Evolutionary conservation across 2,329 filamentous ascomycete species (phyloP).

Genomic region (Claviceps sp.): DNA sequence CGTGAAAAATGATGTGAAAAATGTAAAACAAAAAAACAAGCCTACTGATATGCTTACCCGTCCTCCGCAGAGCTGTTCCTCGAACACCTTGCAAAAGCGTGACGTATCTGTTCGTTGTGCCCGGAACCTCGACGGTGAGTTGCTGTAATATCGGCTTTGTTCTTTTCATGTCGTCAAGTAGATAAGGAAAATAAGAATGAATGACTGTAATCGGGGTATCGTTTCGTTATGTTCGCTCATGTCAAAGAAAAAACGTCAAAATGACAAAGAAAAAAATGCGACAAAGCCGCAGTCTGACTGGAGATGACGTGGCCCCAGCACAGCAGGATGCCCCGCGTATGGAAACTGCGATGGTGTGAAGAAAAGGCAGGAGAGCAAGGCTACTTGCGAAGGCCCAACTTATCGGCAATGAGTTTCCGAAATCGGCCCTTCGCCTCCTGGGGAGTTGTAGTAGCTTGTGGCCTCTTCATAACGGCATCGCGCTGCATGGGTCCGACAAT

Average conservation of each 20-base stretch:
- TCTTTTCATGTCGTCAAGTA: neutral
- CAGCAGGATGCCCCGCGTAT: too few relatives aligned
- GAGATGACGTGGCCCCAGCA: too few relatives aligned
- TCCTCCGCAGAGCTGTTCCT: too few relatives aligned
- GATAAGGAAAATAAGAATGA: neutral
- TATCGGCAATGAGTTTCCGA: constrained; percentile 34
- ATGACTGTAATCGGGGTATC: neutral
- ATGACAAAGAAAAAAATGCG: neutral
- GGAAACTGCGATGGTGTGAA: too few relatives aligned
- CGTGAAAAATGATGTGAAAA: too few relatives aligned
- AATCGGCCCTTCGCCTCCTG: constrained; percentile 34
- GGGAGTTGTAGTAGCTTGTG: constrained; percentile 15
- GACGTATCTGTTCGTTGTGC: too few relatives aligned
- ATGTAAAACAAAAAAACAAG: too few relatives aligned
- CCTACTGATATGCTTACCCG: too few relatives aligned
- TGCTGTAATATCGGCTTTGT: too few relatives aligned
- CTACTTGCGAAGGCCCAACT: constrained; percentile 20
- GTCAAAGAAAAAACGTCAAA: neutral
- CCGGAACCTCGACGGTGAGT: too few relatives aligned
- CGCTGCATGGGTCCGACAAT: constrained; percentile 86
- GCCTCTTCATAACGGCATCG: constrained; percentile 37
- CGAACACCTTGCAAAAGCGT: too few relatives aligned
- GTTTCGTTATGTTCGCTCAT: neutral
- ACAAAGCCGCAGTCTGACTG: neutral
- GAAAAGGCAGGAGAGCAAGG: neutral